Evolutionary conservation across 2,329 filamentous ascomycete genomes (phyloP).

Genomic region (Trichoderma atrobrunneum): DNA sequence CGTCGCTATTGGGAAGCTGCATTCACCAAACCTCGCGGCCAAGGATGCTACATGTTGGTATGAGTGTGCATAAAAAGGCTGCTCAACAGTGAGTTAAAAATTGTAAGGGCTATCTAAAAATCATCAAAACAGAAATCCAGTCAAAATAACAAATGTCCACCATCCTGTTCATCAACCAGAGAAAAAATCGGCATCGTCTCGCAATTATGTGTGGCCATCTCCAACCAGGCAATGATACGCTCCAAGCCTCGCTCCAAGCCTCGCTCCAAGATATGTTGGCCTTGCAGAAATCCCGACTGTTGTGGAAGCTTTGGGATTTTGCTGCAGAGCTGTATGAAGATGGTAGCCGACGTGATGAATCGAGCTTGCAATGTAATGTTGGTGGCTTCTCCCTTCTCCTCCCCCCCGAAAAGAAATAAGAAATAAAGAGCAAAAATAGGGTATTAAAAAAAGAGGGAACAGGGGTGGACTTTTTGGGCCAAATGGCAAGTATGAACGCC

Average conservation of each 20-base stretch:
- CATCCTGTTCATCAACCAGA: background rate
- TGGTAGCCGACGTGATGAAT: background rate
- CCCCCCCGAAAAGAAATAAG: background rate
- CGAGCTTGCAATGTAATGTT: background rate
- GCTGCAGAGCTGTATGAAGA: background rate
- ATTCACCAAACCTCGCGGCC: background rate
- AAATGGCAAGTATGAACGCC: background rate
- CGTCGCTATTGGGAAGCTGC: background rate
- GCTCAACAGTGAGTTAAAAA: background rate
- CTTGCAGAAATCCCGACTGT: background rate
- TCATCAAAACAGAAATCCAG: background rate
- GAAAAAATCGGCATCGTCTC: background rate
- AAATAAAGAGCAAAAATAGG: background rate
- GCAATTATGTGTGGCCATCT: background rate
- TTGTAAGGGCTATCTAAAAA: background rate
- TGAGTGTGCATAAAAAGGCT: background rate
- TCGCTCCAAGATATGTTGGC: background rate
- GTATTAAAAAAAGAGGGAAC: background rate
- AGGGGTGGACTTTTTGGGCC: background rate
- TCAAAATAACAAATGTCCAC: background rate
- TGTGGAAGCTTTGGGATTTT: background rate
- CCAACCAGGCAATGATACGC: no score
- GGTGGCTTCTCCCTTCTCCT: background rate
- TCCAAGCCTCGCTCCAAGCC: background rate
- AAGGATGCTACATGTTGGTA: background rate